These are phyloP conservation scores for Xylariaceae sp. DNA, from an alignment of 2,329 filamentous ascomycete species.

Conservation along the genomic window DNA sequence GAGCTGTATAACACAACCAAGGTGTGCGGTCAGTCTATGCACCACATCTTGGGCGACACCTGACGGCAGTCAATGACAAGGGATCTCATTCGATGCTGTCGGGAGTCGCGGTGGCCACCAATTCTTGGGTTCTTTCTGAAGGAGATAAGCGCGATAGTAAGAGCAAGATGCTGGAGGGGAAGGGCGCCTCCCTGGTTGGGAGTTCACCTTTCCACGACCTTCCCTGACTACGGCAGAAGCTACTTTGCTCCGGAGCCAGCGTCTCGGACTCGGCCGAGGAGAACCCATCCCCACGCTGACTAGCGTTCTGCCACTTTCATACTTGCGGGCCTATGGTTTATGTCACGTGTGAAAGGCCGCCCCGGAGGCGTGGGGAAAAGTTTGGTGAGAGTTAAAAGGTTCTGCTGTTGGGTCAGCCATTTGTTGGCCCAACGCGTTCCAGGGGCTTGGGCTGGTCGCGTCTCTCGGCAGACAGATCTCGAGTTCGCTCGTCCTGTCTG, in stretches of 20 bases:
- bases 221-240: constrained; percentile 45
- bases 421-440: constrained; percentile 14
- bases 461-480: constrained; percentile 47
- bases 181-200: constrained; percentile 11
- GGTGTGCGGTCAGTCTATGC: constrained; percentile 29
- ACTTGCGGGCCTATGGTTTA: constrained; percentile 1
- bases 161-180: constrained; percentile 45
- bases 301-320: constrained; percentile 36
- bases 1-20: constrained; percentile 34
- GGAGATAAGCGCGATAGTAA: constrained; percentile 65
- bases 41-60: constrained; percentile 20
- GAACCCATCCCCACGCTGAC: constrained; percentile 42
- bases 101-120: constrained; percentile 36
- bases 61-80: not conserved
- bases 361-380: constrained; percentile 39
- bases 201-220: constrained; percentile 8
- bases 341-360: constrained; percentile 24
- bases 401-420: constrained; percentile 12
- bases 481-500: constrained; percentile 40
- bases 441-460: constrained; percentile 59
- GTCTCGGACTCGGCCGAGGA: constrained; percentile 62
- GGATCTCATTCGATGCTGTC: not conserved
- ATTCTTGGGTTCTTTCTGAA: constrained; percentile 57
- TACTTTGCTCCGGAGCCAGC: constrained; percentile 64
- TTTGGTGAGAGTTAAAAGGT: constrained; percentile 36